Evolutionary conservation across 2,329 filamentous ascomycete genomes (phyloP), one percentile per base, ranked within the genome.

Genomic region (Atkinsonella hypoxylon): DNA sequence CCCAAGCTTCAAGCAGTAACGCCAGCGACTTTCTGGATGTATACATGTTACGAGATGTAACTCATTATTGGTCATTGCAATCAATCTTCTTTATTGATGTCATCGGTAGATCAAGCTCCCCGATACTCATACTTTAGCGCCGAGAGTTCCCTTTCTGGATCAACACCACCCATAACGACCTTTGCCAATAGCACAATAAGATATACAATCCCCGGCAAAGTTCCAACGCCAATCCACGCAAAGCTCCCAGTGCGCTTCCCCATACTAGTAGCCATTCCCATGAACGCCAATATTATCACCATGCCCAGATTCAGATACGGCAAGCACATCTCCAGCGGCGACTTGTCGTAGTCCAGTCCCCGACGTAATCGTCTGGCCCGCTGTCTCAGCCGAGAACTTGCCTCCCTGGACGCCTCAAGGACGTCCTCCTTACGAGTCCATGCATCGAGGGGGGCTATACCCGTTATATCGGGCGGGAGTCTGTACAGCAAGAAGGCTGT

Each of bases 61-160:
- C 11, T 36, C 9, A 10, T 11, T 15, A 36, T 36, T 36, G 9
- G 11, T 36, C 13, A 6, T 36, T 22, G 36, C 47, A 34, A 26
- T 26, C 26, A 26, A 26, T 26, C 26, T 8, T 26, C 26, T 26
- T 26, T 26, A 26, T 26, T 11, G 39, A 36, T 22, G 49, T 43
- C 40, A 36, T 26, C 7, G 12, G 43, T 11, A 10, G 3, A 3
- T 61, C 58, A 85, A 41, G 82, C 83, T 3, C 83, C 83, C 61
- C 84, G 87, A 61, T 80, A 84, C 49, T 75, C 72, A 67, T 87
- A 87, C 62, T 70, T 78, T 59, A 87, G 68, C 49, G 67, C 70
- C 46, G 75, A 70, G 58, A 90, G 65, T 59, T 85, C 84, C 54
- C 71, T 68, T 60, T 79, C 81, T 5, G 86, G 77, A 66, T 89